phyloP scores from a whole-genome alignment of 805 yeast genomes.

The Candida germanica region DNA sequence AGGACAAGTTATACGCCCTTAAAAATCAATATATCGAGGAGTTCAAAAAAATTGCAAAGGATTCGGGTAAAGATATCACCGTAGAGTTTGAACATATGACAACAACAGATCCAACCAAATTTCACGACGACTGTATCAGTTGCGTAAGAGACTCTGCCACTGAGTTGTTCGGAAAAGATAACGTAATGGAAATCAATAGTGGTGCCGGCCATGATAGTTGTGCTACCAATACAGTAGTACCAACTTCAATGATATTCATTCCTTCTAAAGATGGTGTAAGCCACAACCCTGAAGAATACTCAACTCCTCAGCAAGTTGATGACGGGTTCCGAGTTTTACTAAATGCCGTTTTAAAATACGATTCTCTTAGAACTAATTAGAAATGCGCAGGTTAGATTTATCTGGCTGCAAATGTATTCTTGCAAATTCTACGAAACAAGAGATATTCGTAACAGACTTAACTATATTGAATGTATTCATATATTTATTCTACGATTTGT shows the following conservation, averaged over 20 bases:
- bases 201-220: slow-evolving; percentile 81
- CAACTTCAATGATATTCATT: slow-evolving; percentile 73
- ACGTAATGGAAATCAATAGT: slow-evolving; percentile 48
- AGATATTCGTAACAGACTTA: too few species aligned
- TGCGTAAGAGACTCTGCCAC: slow-evolving; percentile 53
- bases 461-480: too few species aligned
- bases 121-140: slow-evolving; percentile 48
- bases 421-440: too few species aligned
- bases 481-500: too few species aligned
- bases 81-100: slow-evolving; percentile 44
- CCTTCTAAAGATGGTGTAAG: slow-evolving; percentile 39
- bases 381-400: too few species aligned
- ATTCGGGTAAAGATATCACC: slow-evolving; percentile 22
- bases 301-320: slow-evolving; percentile 61
- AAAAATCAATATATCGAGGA: slow-evolving; percentile 32
- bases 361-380: slow-evolving; percentile 15
- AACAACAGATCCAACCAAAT: slow-evolving; percentile 55
- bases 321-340: slow-evolving; percentile 56
- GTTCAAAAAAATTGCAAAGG: slow-evolving; percentile 33
- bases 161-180: slow-evolving; percentile 45
- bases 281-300: slow-evolving; percentile 66
- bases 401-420: too few species aligned
- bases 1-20: slow-evolving; percentile 37
- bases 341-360: slow-evolving; percentile 39
- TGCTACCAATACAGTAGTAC: slow-evolving; percentile 50